Evolutionary conservation across 1,284 basidiomycete genomes (phyloP), one percentile per base, ranked within the genome.

Genomic region (Trametes sp.): DNA sequence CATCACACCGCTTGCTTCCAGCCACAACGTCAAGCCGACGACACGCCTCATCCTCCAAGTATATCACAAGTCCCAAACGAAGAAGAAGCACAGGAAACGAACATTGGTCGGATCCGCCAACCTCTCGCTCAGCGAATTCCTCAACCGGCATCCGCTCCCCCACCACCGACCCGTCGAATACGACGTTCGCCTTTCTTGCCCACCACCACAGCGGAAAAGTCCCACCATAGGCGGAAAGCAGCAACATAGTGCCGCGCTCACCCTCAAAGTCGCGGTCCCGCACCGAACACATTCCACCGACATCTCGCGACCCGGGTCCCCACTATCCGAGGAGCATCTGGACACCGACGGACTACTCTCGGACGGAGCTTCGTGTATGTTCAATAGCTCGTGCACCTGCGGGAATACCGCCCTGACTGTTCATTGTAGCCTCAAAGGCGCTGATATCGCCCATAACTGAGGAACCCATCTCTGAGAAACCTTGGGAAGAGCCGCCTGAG

Each of bases 11-110:
- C n/a, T 24, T 24, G 19, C 23, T 28, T 23, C 7, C 54, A 88
- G 87, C 46, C 69, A 75, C 13, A 76, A 81, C 9, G 77, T 74
- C 0, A 71, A 77, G 21, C 57, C 63, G 3, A 71, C 72, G 8
- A 84, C 86, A 0, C 72, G 71, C 16, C 65, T 90, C 33, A 80
- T 83, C 28, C 78, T 90, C 53, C 78, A 81, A 36, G 73, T 91
- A 4, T 87, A 83, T 74, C 79, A 87, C 58, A 74, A 71, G 35
- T 73, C 76, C 1, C 79, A 76, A 16, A 80, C 79, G 64, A 90
- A 88, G 77, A 87, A 83, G 71, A 89, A 87, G 70, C 77, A 78
- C 61, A 85, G 83, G 66, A 84, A 80, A 67, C 79, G 81, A 7
- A 80, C 76, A 41, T 75, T 88, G 2, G 82, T 90, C 0, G 88